These are phyloP conservation scores for Phalaenopsis hybrid DNA, from an alignment of 116 monocot genomes.

Conservation along the genomic window DNA sequence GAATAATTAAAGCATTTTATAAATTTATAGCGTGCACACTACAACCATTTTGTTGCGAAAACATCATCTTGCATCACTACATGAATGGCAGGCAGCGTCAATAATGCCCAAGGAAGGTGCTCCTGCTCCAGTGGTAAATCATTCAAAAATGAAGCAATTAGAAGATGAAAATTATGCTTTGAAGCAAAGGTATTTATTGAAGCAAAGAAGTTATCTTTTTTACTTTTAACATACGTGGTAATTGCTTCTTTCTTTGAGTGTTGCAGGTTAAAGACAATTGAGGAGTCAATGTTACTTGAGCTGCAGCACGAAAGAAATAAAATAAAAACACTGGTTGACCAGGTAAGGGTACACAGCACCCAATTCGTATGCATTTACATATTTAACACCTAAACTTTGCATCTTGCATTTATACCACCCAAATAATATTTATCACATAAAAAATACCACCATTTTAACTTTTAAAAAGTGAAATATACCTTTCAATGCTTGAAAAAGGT, in stretches of 20 bases:
- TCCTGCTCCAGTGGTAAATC: neutral
- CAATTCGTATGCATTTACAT: too few relatives aligned
- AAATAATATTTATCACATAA: too few relatives aligned
- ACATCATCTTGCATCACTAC: slow-evolving; percentile 4
- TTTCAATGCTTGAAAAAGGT: too few relatives aligned
- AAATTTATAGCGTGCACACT: neutral
- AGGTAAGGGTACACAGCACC: slow-evolving; percentile 15
- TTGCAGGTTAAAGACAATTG: slow-evolving; percentile 18
- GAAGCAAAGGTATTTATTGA: slow-evolving; percentile 33
- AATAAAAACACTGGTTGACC: slow-evolving; percentile 27
- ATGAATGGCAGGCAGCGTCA: slow-evolving; percentile 15
- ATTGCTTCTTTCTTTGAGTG: slow-evolving; percentile 3
- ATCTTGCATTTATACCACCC: too few relatives aligned
- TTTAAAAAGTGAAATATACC: too few relatives aligned
- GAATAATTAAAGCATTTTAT: neutral
- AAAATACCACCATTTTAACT: too few relatives aligned
- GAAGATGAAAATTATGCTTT: slow-evolving; percentile 43
- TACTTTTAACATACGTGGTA: neutral
- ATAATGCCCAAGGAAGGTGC: slow-evolving; percentile 11
- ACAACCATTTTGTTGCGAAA: neutral
- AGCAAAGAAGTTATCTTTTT: neutral
- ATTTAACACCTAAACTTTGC: too few relatives aligned
- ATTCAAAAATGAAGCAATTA: slow-evolving; percentile 21
- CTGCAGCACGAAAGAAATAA: slow-evolving; percentile 30
- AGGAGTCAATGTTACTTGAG: slow-evolving; percentile 20